Percentiles rank a stretch among this genome's conserved stretches.
Conservation (phyloP, 2,329 filamentous ascomycete species). For the Penicillium psychrosexuale region DNA sequence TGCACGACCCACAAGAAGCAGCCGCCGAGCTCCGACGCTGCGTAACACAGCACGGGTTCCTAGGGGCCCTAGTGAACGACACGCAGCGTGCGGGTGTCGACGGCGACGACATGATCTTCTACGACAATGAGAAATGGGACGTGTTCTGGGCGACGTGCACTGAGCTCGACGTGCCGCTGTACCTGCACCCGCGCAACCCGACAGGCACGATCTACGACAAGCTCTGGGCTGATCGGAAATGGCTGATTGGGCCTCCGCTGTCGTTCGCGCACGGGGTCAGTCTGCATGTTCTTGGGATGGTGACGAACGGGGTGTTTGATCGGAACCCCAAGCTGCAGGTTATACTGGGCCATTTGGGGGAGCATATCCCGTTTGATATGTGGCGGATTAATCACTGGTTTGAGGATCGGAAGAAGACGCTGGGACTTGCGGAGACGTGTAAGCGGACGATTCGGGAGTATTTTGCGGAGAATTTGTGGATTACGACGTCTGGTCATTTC, state of each 20-base stretch:
- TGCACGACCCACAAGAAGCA: slow-evolving; percentile 43
- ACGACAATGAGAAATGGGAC: slow-evolving; percentile 58
- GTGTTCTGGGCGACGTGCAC: slow-evolving; percentile 58
- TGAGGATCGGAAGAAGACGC: slow-evolving; percentile 38
- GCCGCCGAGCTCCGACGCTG: slow-evolving; percentile 44
- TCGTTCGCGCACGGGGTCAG: slow-evolving; percentile 59
- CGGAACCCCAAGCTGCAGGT: slow-evolving; percentile 48
- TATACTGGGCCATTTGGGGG: slow-evolving; percentile 50
- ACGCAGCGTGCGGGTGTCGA: slow-evolving; percentile 58
- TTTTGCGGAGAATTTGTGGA: slow-evolving; percentile 43
- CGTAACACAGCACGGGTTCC: slow-evolving; percentile 59
- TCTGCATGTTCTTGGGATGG: slow-evolving; percentile 55
- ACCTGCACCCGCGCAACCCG: slow-evolving; percentile 61
- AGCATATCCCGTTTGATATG: slow-evolving; percentile 52
- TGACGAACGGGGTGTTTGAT: slow-evolving; percentile 52
- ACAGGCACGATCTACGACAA: slow-evolving; percentile 57
- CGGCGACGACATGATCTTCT: slow-evolving; percentile 62
- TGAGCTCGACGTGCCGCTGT: slow-evolving; percentile 62
- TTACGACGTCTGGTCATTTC: slow-evolving; percentile 44
- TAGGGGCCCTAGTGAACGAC: slow-evolving; percentile 61
- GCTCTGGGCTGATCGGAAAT: slow-evolving; percentile 58
- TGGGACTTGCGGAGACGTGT: slow-evolving; percentile 38
- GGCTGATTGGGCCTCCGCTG: slow-evolving; percentile 59
- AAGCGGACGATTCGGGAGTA: slow-evolving; percentile 47
- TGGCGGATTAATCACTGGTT: slow-evolving; percentile 48